Percentiles rank a stretch among this genome's conserved stretches.
Conservation (phyloP, 1,139 yeast species). For the Pichia sp. region DNA sequence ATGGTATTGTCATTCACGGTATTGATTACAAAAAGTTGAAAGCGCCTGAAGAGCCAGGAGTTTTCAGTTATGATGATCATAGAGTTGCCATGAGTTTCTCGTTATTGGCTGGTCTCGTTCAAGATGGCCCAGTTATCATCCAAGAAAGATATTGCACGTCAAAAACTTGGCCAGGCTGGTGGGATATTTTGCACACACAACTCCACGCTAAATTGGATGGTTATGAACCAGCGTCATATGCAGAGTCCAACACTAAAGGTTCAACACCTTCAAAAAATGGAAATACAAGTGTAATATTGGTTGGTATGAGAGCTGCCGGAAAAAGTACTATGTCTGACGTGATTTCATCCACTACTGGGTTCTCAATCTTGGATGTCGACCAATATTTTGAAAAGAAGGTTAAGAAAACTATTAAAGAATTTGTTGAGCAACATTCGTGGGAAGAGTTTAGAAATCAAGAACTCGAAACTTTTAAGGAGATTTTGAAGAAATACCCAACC, state of each 20-base stretch:
- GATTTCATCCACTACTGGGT: conserved; percentile 69
- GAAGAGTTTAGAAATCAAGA: conserved; percentile 75
- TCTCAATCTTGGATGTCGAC: conserved; percentile 76
- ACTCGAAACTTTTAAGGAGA: conserved; percentile 50
- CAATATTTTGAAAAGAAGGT: conserved; percentile 55
- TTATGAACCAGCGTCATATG: conserved; percentile 40
- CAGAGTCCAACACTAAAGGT: conserved; percentile 14
- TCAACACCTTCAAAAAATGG: conserved; percentile 32
- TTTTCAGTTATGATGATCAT: conserved; percentile 87
- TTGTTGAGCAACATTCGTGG: conserved; percentile 76
- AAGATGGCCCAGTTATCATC: conserved; percentile 55
- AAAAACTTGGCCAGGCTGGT: conserved; percentile 99
- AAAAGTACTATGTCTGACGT: conserved; percentile 82
- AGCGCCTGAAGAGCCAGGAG: conserved; percentile 55
- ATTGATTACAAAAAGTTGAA: conserved; percentile 43
- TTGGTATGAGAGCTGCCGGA: conserved; percentile 99
- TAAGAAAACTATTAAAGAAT: conserved; percentile 58
- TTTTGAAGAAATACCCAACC: conserved; percentile 42
- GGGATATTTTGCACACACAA: conserved; percentile 80
- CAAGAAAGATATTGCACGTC: conserved; percentile 90
- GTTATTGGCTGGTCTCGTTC: conserved; percentile 59
- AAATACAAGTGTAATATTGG: conserved; percentile 63
- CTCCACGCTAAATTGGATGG: conserved; percentile 70
- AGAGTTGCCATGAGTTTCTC: conserved; percentile 98
- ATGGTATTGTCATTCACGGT: conserved; percentile 88